A percentile compares a stretch with the other conserved stretches of the same genome.
These are phyloP conservation scores for Colletotrichum sojae DNA, from an alignment of 2,329 filamentous ascomycete genomes.

Conservation along the genomic window DNA sequence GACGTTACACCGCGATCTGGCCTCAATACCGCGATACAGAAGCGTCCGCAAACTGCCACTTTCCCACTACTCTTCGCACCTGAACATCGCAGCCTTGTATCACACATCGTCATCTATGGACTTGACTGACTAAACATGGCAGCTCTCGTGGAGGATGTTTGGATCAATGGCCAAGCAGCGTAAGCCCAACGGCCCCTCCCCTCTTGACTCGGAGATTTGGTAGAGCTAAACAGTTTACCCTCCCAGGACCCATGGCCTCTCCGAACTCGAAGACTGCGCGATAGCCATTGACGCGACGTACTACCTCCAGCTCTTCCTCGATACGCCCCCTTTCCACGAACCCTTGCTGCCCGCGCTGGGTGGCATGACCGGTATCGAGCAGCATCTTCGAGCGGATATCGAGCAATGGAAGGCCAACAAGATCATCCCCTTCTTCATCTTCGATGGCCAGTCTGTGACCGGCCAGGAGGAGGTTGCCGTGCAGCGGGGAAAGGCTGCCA, in stretches of 20 bases:
- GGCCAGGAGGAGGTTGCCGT: conserved; percentile 81
- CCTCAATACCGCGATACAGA: conserved; percentile 7
- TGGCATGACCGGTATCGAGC: conserved; percentile 84
- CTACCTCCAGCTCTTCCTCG: conserved; percentile 86
- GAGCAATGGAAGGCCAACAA: conserved; percentile 77
- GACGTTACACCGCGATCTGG: conserved; percentile 16
- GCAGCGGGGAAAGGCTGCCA: conserved; percentile 75
- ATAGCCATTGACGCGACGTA: conserved; percentile 92
- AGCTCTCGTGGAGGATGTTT: conserved; percentile 57
- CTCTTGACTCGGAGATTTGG: conserved; percentile 5
- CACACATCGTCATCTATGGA: not conserved
- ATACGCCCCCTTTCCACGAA: conserved; percentile 80
- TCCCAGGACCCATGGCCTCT: conserved; percentile 72
- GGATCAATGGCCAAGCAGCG: conserved; percentile 54
- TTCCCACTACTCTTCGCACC: not conserved
- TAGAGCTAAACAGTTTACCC: conserved; percentile 19
- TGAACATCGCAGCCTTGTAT: not conserved
- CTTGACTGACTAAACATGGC: conserved; percentile 22
- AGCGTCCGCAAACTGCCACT: not conserved
- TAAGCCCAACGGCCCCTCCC: conserved; percentile 40
- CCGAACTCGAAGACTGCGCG: conserved; percentile 79
- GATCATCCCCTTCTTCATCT: conserved; percentile 89
- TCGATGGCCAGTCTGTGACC: conserved; percentile 87
- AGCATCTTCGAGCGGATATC: conserved; percentile 83
- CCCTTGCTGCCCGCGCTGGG: conserved; percentile 92